These are phyloP conservation scores for Paramyrothecium roridum DNA, from an alignment of 2,329 filamentous ascomycete species.

Conservation along the genomic window DNA sequence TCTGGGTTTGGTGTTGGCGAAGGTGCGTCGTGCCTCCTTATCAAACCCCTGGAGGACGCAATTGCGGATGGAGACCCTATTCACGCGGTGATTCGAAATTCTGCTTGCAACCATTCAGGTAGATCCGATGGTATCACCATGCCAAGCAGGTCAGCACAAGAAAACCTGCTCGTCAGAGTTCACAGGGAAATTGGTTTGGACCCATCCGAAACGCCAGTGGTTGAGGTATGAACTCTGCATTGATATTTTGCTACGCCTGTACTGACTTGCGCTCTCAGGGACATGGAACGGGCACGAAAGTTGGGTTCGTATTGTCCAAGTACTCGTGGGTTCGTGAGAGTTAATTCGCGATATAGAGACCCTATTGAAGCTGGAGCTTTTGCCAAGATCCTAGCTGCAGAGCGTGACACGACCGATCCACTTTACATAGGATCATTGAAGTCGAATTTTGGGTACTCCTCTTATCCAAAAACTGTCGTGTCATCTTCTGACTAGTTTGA, in stretches of 20 bases:
- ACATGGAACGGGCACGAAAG: conserved; percentile 5
- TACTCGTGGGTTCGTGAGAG: neutral
- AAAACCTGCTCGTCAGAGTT: neutral
- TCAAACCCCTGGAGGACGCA: conserved; percentile 52
- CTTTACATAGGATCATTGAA: conserved; percentile 20
- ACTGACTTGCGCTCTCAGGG: neutral
- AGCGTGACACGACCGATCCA: conserved; percentile 14
- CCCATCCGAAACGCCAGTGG: conserved; percentile 2
- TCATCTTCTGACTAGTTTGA: conserved; percentile 3
- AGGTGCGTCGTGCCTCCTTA: conserved; percentile 46
- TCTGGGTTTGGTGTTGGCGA: conserved; percentile 56
- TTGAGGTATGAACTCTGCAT: conserved; percentile 1
- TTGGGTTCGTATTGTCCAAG: conserved; percentile 1
- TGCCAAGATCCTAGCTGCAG: conserved; percentile 13
- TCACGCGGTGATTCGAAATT: conserved; percentile 43
- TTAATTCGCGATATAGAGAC: conserved; percentile 29
- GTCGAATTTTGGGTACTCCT: conserved; percentile 17
- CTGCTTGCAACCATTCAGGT: conserved; percentile 44
- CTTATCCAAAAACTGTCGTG: neutral
- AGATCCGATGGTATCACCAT: conserved; percentile 51
- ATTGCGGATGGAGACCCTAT: conserved; percentile 48
- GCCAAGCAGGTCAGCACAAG: conserved; percentile 30
- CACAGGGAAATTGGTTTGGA: neutral
- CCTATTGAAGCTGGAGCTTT: conserved; percentile 25
- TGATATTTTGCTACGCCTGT: too few relatives aligned